Base-by-base conservation (phyloP, 352 stramenopile genomes). In the Aphanomyces euteiches region DNA sequence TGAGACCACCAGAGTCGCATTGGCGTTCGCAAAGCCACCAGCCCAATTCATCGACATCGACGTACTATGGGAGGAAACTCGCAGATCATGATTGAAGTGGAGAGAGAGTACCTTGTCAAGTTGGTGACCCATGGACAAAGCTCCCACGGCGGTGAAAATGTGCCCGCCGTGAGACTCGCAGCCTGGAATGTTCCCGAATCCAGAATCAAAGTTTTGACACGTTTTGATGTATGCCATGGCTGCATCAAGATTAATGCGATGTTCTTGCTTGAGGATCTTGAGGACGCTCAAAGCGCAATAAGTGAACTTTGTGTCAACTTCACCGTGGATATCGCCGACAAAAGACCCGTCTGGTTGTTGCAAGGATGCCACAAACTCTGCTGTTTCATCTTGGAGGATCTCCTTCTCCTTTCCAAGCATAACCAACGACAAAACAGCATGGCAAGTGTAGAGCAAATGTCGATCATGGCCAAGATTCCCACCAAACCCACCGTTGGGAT, bases 301-400 rank as follows among this genome's bases (percentile, higher is more conserved):
- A 34, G 91, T 98, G 79, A 99, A 99, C 73, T 98, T 94, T 58
- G 97, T 99, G 80, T 99, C 98, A 61, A 99, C 92, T 76, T 99
- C 97, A 39, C 89, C 87, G 90, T 96, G 99, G 76, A 94, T 75
- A 79, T 99, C 98, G 41, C 96, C 97, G 3, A 83, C 88, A 75
- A 99, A 99, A 17, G 92, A 98, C 6, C 98, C 98, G 80, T 99
- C 96, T 0, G 76, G 67, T 77, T 99, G 93, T 82, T 99, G 97
- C 45, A 99, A 76, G 7, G 81, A 80, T 15, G 85, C 79, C 19
- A 99, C 83, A 79, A 86, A 98, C 17, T 53, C 47, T 7, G 87
- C 85, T 15, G 90, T 87, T 68, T 95, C 86, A 70, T 95, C 77
- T 13, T 76, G 74, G 56, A 98, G 77, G 72, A 97, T 81, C 72